A percentile compares a stretch with the other conserved stretches of the same genome.
Evolutionary conservation across 2,329 filamentous ascomycete genomes (phyloP).

Genomic region (Laburnicola sp.): DNA sequence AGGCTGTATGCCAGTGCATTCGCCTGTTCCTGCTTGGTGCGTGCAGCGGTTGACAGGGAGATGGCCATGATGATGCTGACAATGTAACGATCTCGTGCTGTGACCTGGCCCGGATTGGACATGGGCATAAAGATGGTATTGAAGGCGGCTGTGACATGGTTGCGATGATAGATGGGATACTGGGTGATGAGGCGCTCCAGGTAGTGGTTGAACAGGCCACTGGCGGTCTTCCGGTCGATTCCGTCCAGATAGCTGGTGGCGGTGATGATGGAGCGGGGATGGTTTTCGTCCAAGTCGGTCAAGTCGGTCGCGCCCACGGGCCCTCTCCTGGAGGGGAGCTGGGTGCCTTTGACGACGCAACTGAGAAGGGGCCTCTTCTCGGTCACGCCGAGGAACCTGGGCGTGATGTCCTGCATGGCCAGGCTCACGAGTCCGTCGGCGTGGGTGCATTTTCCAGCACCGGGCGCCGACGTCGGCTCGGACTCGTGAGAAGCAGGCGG

Average conservation of each 20-base stretch:
- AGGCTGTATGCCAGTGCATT: slow-evolving; percentile 38
- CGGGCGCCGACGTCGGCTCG: slow-evolving; percentile 20
- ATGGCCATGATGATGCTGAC: slow-evolving; percentile 45
- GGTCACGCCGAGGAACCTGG: slow-evolving; percentile 41
- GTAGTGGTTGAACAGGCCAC: slow-evolving; percentile 39
- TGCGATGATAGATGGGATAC: slow-evolving; percentile 44
- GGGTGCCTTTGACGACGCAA: slow-evolving; percentile 42
- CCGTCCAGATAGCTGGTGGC: slow-evolving; percentile 30
- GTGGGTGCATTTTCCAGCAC: slow-evolving; percentile 32
- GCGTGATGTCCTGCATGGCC: slow-evolving; percentile 42
- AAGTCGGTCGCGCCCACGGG: slow-evolving; percentile 27
- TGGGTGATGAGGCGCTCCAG: slow-evolving; percentile 41
- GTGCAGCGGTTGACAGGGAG: slow-evolving; percentile 39
- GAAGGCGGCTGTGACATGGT: slow-evolving; percentile 39
- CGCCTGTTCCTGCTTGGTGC: slow-evolving; percentile 39
- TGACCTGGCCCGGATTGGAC: slow-evolving; percentile 28
- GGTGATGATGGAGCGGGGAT: slow-evolving; percentile 42
- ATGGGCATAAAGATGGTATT: slow-evolving; percentile 38
- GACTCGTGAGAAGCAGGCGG: slow-evolving; percentile 30
- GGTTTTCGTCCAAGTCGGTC: slow-evolving; percentile 42
- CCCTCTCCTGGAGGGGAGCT: slow-evolving; percentile 40
- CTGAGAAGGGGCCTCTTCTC: slow-evolving; percentile 37
- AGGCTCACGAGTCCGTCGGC: slow-evolving; percentile 38
- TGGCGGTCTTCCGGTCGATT: slow-evolving; percentile 37
- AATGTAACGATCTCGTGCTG: slow-evolving; percentile 38